Conservation (phyloP, 306 rosid species). For the Casuarina cunninghamiana region DNA sequence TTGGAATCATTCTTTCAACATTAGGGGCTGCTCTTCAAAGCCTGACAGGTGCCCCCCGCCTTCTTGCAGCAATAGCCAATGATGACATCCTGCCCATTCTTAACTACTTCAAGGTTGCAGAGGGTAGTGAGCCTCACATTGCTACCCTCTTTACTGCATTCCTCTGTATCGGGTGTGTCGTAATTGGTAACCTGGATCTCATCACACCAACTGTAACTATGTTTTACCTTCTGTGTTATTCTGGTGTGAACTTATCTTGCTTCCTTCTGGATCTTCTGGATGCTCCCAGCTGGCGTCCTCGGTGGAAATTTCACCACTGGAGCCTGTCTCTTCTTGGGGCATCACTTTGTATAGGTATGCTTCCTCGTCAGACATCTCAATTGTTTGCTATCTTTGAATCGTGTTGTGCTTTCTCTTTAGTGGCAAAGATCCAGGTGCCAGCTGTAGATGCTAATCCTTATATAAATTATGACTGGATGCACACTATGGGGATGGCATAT, state of each 20-base stretch:
- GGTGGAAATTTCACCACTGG: slow-evolving; percentile 99
- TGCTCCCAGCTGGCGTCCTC: slow-evolving; percentile 99
- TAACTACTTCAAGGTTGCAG: slow-evolving; percentile 86
- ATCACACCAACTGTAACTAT: slow-evolving; percentile 98
- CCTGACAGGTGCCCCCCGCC: slow-evolving; percentile 98
- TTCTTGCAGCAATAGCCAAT: slow-evolving; percentile 99
- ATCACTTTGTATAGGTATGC: slow-evolving; percentile 79
- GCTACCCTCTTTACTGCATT: slow-evolving; percentile 94
- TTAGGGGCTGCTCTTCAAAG: slow-evolving; percentile 99
- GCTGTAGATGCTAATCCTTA: background rate
- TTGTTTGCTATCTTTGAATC: background rate
- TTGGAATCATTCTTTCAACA: slow-evolving; percentile 96
- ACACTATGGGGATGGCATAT: background rate
- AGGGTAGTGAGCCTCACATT: slow-evolving; percentile 78
- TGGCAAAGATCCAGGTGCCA: slow-evolving; percentile 2
- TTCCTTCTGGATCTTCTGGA: slow-evolving; percentile 98
- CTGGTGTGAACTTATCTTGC: slow-evolving; percentile 99
- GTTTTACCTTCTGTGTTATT: slow-evolving; percentile 95
- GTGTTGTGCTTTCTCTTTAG: slow-evolving; percentile 4
- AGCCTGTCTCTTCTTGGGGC: slow-evolving; percentile 97
- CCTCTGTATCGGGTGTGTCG: slow-evolving; percentile 84
- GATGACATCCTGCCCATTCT: slow-evolving; percentile 94
- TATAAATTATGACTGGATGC: slow-evolving; percentile 4
- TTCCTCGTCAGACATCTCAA: slow-evolving; percentile 21
- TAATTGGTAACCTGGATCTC: slow-evolving; percentile 98